Conservation (phyloP, 2,329 filamentous ascomycete species). For the Magnaporthiopsis incrustans region DNA sequence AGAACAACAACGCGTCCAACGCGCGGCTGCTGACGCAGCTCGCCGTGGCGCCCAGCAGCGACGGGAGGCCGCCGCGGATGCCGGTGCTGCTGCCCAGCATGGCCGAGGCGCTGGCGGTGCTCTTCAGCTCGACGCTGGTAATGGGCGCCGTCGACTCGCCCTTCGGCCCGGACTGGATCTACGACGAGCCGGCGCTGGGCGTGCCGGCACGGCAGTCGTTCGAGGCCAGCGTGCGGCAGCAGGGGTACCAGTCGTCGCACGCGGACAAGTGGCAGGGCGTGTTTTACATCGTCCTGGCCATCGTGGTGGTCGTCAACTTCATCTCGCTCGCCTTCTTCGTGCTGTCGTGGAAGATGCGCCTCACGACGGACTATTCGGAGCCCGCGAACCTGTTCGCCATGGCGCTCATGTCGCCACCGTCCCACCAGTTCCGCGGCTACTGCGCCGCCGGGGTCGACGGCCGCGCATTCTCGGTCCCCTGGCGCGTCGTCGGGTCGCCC, state of each 20-base stretch:
- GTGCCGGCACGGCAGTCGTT: slow-evolving; percentile 47
- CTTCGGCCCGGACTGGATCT: slow-evolving; percentile 50
- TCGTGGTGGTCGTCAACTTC: slow-evolving; percentile 60
- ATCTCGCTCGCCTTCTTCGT: slow-evolving; percentile 51
- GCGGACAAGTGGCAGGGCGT: slow-evolving; percentile 50
- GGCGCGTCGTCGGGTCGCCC: slow-evolving; percentile 30
- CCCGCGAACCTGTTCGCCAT: slow-evolving; percentile 67
- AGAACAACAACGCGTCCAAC: slow-evolving; percentile 49
- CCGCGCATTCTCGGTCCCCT: slow-evolving; percentile 30
- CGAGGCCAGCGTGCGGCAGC: slow-evolving; percentile 52
- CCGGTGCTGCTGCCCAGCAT: slow-evolving; percentile 52
- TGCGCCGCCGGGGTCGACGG: slow-evolving; percentile 29
- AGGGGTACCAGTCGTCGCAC: slow-evolving; percentile 65
- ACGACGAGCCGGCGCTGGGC: slow-evolving; percentile 29
- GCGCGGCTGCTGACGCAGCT: slow-evolving; percentile 50
- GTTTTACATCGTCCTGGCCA: slow-evolving; percentile 58
- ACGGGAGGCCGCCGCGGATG: slow-evolving; percentile 25
- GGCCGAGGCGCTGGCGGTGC: slow-evolving; percentile 65
- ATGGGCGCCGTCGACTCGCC: slow-evolving; percentile 50
- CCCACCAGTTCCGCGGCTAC: slow-evolving; percentile 26
- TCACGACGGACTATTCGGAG: slow-evolving; percentile 69
- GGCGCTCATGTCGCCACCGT: slow-evolving; percentile 52
- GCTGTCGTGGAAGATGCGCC: slow-evolving; percentile 12
- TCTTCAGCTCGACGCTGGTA: slow-evolving; percentile 59
- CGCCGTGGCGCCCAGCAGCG: slow-evolving; percentile 25